phyloP scores from a whole-genome alignment of 768 basidiomycete genomes.

The Kwoniella mangroviensis region DNA sequence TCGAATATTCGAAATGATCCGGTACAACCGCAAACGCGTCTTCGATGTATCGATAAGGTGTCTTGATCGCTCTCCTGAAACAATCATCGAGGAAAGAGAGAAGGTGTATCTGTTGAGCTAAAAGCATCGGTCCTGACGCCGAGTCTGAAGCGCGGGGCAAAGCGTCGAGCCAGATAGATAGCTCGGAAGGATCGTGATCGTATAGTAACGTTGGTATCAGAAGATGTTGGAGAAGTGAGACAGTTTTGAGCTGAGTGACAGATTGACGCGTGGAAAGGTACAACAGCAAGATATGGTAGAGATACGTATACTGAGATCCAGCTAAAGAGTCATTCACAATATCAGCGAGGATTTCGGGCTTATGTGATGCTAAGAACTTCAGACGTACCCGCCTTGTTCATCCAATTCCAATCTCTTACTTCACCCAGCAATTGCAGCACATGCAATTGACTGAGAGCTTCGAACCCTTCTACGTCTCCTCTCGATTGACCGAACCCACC shows the following conservation, averaged over 20 bases:
- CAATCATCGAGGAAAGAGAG: slow-evolving; percentile 81
- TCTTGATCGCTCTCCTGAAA: slow-evolving; percentile 76
- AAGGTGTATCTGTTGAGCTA: slow-evolving; percentile 62
- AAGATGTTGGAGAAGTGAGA: slow-evolving; percentile 68
- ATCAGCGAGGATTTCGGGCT: too few relatives aligned
- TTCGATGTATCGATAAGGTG: slow-evolving; percentile 85
- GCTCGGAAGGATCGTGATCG: slow-evolving; percentile 73
- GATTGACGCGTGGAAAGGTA: slow-evolving; percentile 64
- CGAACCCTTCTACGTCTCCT: slow-evolving; percentile 60
- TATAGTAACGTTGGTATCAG: slow-evolving; percentile 77
- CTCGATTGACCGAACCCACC: slow-evolving; percentile 58
- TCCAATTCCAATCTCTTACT: slow-evolving; percentile 80
- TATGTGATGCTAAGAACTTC: slow-evolving; percentile 27
- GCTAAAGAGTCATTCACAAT: slow-evolving; percentile 22
- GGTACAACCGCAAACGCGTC: slow-evolving; percentile 62
- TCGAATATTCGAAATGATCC: slow-evolving; percentile 33
- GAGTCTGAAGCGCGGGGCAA: slow-evolving; percentile 63
- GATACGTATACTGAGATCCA: slow-evolving; percentile 64
- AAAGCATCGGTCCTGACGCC: slow-evolving; percentile 45
- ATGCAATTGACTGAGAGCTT: slow-evolving; percentile 74
- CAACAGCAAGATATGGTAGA: slow-evolving; percentile 73
- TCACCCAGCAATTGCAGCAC: slow-evolving; percentile 73
- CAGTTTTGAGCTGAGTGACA: slow-evolving; percentile 63
- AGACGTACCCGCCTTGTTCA: slow-evolving; percentile 68
- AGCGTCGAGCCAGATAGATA: slow-evolving; percentile 72